Evolutionary conservation across 1,139 yeast species (phyloP), one percentile per base, ranked within the genome.

Genomic region (Entelexis sorbosivorans): DNA sequence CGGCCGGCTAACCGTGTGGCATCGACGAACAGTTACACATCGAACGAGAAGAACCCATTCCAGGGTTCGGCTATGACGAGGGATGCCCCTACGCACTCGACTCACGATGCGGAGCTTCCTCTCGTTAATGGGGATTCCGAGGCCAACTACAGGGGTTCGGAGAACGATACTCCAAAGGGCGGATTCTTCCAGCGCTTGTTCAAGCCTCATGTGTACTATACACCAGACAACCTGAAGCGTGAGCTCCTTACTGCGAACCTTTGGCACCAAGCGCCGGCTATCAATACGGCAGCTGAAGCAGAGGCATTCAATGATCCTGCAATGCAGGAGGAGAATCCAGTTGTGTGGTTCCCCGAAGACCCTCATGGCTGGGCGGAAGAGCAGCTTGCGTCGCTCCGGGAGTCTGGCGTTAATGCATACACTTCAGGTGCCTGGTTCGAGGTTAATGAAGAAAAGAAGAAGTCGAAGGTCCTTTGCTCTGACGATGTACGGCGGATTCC

Each of bases 341-440:
- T 74, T 26, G 70, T 91, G 20, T 91, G 98, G 98, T 77, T 91
- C 59, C 94, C 96, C 8, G 73, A 73, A 54, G 98, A 91, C 67
- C 79, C 84, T 8, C 76, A 78, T 74, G 97, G 97, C 0, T 75
- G 86, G 63, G 81, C 95, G 3, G 68, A 74, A 2, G 65, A 63
- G 19, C 79, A 84, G 60, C 76, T 83, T 13, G 74, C 73, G 44
- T 70, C 74, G 47, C 59, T 70, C 43, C 58, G 62, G 20, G 60
- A 58, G 10, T 57, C 60, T 1, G 74, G 61, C 16, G 73, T 82
- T 38, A 70, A 72, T 20, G 79, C 82, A 46, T 72, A 78, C 51
- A 93, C 86, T 62, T 78, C 75, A 39, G 81, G 84, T 59, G 77
- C 96, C 1, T 64, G 67, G 66, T 63, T 61, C 47, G 69, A 71